Base-by-base conservation (phyloP, 2,329 filamentous ascomycete genomes). In the Escovopsis sp. region DNA sequence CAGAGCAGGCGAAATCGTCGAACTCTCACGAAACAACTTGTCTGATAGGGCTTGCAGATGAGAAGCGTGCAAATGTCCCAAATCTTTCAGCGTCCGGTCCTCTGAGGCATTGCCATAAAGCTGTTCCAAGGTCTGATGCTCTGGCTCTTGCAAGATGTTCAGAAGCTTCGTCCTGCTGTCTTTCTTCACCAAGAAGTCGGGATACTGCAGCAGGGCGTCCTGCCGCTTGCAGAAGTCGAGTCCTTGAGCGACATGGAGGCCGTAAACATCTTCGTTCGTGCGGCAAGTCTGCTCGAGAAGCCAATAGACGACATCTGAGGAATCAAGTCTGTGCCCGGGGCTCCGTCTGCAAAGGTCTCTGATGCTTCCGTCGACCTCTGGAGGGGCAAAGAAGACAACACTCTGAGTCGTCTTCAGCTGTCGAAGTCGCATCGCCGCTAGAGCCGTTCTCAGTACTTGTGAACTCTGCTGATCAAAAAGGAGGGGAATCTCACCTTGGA, bases 371-470 rank as follows among this genome's bases (percentile, higher is more conserved):
- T 77, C 61, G 0, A 79, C 73, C 45, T 79, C 74, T 0, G 66
- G 68, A 0, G 74, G 71, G 0, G 67, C 63, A 15, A 73, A 62
- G 33, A 77, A 70, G 7, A 54, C 52, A 0, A 79, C 48, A 0
- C 66, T 68, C 37, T 80, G 74, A 0, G 68, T 68, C 0, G 61
- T 57, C 0, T 53, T 56, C 0, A 82, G 55, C 31, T 78, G 68
- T 2, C 77, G 62, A 1, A 81, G 51, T 39, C 76, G 57, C 75
- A 81, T 80, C 0, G 75, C 73, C 35, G 75, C 76, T 71, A 39
- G 17, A 7, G 2, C 1, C 4, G 27, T 10, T 15, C 43, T 23
- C 44, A n/a, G n/a, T 7, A 16, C 14, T 8, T 25, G 21, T 8
- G 21, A 11, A 9, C 3, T 25, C 6, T 9, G 32, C 15, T 26